Evolutionary conservation across 2,329 filamentous ascomycete genomes (phyloP).

Genomic region (Beauveria asiatica): DNA sequence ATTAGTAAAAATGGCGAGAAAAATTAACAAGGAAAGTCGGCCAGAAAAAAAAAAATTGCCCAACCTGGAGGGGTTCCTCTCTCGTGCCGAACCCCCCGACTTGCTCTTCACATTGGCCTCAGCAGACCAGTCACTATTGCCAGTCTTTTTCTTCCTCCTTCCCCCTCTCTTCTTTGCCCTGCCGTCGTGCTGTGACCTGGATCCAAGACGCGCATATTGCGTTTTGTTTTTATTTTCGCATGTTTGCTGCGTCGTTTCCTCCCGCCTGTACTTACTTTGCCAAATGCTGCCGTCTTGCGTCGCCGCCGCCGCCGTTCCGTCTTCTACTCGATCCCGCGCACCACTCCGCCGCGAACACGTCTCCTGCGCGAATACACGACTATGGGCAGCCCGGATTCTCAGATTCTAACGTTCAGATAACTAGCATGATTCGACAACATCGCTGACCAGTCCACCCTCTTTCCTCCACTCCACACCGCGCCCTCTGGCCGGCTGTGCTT

Average conservation of each 20-base stretch:
- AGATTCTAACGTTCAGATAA: conserved; percentile 21
- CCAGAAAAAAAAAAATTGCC: not conserved
- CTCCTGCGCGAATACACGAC: conserved; percentile 19
- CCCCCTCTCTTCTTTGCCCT: conserved; percentile 7
- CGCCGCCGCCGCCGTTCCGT: conserved; percentile 24
- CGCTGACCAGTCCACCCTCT: conserved; percentile 16
- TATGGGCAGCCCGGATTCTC: conserved; percentile 26
- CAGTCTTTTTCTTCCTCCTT: conserved; percentile 12
- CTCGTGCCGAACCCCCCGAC: not conserved
- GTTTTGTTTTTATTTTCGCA: not conserved
- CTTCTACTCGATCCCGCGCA: conserved; percentile 26
- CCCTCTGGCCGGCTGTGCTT: not conserved
- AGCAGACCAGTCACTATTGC: not conserved
- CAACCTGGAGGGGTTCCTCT: conserved; percentile 1
- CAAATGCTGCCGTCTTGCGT: conserved; percentile 4
- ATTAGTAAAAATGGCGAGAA: too few relatives aligned
- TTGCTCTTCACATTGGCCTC: conserved; percentile 12
- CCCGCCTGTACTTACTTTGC: not conserved
- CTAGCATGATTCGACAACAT: conserved; percentile 26
- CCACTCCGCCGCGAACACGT: conserved; percentile 16
- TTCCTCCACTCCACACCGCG: conserved; percentile 10
- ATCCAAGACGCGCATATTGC: not conserved
- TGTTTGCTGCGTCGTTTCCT: not conserved
- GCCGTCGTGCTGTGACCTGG: not conserved
- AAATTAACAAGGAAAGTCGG: not conserved